A percentile compares a stretch with the other conserved stretches of the same genome.
Conservation (phyloP, 352 stramenopile species). For the Pythium diclinum region DNA sequence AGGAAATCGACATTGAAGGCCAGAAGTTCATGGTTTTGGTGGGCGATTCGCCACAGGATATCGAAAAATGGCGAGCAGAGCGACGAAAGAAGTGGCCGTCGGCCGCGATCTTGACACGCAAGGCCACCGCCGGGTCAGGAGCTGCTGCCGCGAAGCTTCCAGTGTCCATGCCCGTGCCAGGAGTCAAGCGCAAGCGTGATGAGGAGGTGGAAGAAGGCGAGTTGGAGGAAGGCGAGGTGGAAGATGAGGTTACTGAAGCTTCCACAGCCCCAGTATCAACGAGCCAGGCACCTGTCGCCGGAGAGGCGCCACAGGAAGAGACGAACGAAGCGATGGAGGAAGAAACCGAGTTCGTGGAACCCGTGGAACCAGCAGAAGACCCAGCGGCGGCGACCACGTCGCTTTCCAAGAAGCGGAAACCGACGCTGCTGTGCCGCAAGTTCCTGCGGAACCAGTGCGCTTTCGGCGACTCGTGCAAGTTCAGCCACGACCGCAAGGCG, state of each 20-base stretch:
- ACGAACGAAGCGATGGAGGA: constrained; percentile 5
- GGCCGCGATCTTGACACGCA: constrained; percentile 14
- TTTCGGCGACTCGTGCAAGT: constrained; percentile 59
- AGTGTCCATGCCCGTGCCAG: background rate
- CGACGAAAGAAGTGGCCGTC: constrained; percentile 68
- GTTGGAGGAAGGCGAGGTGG: constrained; percentile 34
- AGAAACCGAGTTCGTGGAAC: constrained; percentile 20
- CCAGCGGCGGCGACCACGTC: constrained; percentile 18
- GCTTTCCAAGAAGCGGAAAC: constrained; percentile 41
- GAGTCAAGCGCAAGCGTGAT: constrained; percentile 53
- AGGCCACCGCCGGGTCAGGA: constrained; percentile 18
- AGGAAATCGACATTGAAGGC: constrained; percentile 83
- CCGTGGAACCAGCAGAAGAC: background rate
- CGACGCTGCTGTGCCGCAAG: constrained; percentile 58
- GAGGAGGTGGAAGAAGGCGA: constrained; percentile 20
- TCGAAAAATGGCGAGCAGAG: constrained; percentile 74
- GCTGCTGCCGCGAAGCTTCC: background rate
- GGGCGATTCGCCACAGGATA: constrained; percentile 77
- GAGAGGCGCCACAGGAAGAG: background rate
- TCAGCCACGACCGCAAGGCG: constrained; percentile 60
- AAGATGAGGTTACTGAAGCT: constrained; percentile 60
- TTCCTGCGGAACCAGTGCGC: constrained; percentile 62
- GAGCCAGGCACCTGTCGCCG: too few species aligned
- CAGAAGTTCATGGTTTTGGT: constrained; percentile 86
- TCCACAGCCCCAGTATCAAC: background rate